Percentiles rank a stretch among this genome's conserved stretches.
Conservation (phyloP, 495 filamentous ascomycete genomes). For the Penicillium maclennaniae region DNA sequence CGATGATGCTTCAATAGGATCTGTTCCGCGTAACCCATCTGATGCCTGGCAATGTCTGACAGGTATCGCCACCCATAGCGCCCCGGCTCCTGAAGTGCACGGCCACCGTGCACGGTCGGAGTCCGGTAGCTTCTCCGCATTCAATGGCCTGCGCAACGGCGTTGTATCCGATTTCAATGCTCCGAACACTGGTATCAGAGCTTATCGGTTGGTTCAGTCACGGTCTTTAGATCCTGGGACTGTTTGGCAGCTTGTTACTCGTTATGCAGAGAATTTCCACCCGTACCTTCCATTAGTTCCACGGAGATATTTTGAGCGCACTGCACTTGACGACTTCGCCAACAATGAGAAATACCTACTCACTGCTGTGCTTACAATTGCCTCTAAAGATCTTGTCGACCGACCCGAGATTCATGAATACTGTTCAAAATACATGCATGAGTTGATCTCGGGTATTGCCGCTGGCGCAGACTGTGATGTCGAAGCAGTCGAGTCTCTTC, state of each 20-base stretch:
- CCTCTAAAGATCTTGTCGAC: constrained; percentile 57
- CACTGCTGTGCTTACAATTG: constrained; percentile 59
- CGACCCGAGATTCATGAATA: constrained; percentile 54
- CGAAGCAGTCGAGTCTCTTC: constrained; percentile 60
- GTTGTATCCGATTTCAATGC: constrained; percentile 26
- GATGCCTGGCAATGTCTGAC: constrained; percentile 50
- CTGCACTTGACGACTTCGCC: constrained; percentile 46
- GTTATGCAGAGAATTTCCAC: constrained; percentile 56
- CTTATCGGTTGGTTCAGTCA: constrained; percentile 50
- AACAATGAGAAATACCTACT: constrained; percentile 55
- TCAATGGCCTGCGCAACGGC: constrained; percentile 29
- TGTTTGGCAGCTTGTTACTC: constrained; percentile 48
- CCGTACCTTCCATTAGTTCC: constrained; percentile 61
- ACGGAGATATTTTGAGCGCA: constrained; percentile 48
- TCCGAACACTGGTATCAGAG: constrained; percentile 33
- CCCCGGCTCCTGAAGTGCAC: constrained; percentile 16
- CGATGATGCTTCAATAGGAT: constrained; percentile 40
- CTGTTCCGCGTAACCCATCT: constrained; percentile 45
- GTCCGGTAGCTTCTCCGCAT: constrained; percentile 23
- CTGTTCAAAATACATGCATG: constrained; percentile 62
- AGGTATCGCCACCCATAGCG: constrained; percentile 35
- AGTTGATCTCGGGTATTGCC: constrained; percentile 55
- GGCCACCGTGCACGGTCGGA: constrained; percentile 22
- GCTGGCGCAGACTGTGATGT: constrained; percentile 58
- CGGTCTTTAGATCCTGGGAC: constrained; percentile 45